phyloP scores from a whole-genome alignment of 176 grass and related monocot genomes.

The Secale cereale region DNA sequence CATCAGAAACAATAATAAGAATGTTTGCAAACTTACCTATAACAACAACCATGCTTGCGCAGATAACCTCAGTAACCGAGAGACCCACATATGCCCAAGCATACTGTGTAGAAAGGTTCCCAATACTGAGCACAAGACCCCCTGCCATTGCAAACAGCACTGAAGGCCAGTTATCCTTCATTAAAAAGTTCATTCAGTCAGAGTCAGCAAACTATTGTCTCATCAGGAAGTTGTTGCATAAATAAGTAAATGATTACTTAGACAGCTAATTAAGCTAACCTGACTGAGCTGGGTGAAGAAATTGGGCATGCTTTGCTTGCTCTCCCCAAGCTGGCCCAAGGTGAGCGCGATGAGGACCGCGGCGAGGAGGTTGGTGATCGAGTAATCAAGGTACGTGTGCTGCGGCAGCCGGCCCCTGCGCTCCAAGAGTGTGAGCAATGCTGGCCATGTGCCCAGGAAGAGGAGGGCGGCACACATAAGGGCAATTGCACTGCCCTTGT shows the following conservation, averaged over 20 bases:
- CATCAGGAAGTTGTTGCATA: not conserved
- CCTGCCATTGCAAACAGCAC: conserved; percentile 62
- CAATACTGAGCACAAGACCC: conserved; percentile 61
- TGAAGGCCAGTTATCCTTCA: conserved; percentile 67
- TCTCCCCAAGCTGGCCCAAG: conserved; percentile 53
- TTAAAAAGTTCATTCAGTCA: conserved; percentile 3
- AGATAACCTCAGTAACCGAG: conserved; percentile 63
- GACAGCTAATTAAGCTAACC: conserved; percentile 19
- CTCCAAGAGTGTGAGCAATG: conserved; percentile 57
- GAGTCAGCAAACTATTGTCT: not conserved
- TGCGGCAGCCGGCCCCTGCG: conserved; percentile 59
- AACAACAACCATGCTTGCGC: conserved; percentile 59
- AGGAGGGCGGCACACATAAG: conserved; percentile 59
- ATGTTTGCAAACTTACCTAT: conserved; percentile 35
- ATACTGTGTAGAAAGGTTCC: conserved; percentile 67
- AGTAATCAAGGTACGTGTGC: conserved; percentile 76
- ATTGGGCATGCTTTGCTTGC: conserved; percentile 46
- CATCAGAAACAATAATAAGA: not conserved
- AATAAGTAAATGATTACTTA: not conserved
- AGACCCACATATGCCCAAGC: conserved; percentile 71
- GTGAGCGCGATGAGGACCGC: conserved; percentile 51
- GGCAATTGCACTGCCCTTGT: conserved; percentile 66
- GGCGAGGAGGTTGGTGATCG: conserved; percentile 55
- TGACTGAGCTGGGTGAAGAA: conserved; percentile 69
- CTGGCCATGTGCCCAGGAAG: conserved; percentile 74